phyloP scores from a whole-genome alignment of 2,329 filamentous ascomycete genomes.

The Daldinia sp. region DNA sequence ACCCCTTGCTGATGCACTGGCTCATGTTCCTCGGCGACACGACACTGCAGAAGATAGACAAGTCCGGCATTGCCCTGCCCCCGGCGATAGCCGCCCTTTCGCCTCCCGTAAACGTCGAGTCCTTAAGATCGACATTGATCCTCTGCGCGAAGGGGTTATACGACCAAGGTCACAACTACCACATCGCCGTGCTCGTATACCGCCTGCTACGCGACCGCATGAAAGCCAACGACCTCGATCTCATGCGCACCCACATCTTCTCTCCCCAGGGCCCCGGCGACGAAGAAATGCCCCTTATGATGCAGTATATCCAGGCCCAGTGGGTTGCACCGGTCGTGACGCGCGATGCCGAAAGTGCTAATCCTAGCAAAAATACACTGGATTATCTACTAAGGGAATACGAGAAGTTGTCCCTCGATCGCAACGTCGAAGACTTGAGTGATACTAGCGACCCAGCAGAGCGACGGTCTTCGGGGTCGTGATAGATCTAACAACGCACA shows the following conservation, averaged over 20 bases:
- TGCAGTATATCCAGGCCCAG: slow-evolving; percentile 30
- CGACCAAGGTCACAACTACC: slow-evolving; percentile 47
- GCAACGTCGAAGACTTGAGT: slow-evolving; percentile 9
- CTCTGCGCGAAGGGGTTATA: slow-evolving; percentile 48
- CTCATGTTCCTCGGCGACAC: slow-evolving; percentile 45
- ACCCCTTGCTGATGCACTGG: slow-evolving; percentile 45
- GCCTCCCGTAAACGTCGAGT: slow-evolving; percentile 33
- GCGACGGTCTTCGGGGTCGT: neutral
- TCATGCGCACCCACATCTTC: slow-evolving; percentile 33
- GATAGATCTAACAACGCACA: neutral
- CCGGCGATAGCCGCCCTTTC: slow-evolving; percentile 4
- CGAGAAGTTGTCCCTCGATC: slow-evolving; percentile 26
- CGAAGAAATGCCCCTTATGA: slow-evolving; percentile 31
- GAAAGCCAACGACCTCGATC: slow-evolving; percentile 35
- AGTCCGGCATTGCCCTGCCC: neutral
- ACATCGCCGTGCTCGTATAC: slow-evolving; percentile 47
- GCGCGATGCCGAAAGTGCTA: neutral
- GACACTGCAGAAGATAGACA: slow-evolving; percentile 41
- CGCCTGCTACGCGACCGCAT: slow-evolving; percentile 48
- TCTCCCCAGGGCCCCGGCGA: neutral
- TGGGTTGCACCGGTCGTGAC: slow-evolving; percentile 26
- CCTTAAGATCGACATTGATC: slow-evolving; percentile 47
- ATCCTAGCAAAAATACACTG: slow-evolving; percentile 8
- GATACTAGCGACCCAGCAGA: slow-evolving; percentile 4
- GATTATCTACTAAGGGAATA: slow-evolving; percentile 30